These are phyloP conservation scores for Mortierella sp. DNA, from an alignment of 371 early-diverging fungal species.

Conservation along the genomic window DNA sequence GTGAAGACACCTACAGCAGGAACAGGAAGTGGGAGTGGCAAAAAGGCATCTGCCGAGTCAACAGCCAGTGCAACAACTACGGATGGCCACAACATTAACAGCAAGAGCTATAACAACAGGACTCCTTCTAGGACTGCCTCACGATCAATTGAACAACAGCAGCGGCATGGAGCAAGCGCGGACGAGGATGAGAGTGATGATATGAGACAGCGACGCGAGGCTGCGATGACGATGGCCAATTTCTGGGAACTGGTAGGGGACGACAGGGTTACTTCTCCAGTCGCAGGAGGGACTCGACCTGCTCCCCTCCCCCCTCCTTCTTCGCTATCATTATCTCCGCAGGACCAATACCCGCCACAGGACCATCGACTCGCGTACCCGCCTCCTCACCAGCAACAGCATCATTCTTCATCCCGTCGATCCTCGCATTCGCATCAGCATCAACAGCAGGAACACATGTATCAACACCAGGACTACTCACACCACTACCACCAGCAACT, in stretches of 20 bases:
- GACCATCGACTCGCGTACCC: neutral
- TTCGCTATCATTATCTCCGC: neutral
- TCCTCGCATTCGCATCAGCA: neutral
- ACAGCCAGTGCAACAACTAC: neutral
- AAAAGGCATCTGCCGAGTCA: neutral
- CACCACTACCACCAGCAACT: neutral
- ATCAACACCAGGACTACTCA: neutral
- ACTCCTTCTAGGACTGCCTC: too few species aligned
- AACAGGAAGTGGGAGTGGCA: neutral
- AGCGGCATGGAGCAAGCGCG: neutral
- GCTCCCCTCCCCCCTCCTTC: neutral
- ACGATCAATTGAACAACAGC: neutral
- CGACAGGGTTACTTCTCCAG: neutral
- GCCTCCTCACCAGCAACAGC: neutral
- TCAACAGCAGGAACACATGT: neutral
- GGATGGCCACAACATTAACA: neutral
- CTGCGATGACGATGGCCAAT: slow-evolving; percentile 17
- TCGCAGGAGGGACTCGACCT: neutral
- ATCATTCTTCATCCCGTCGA: neutral
- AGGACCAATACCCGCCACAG: neutral
- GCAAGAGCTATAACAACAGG: too few species aligned
- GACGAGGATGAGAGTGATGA: slow-evolving; percentile 15
- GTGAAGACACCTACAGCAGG: neutral
- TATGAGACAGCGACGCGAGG: slow-evolving; percentile 6
- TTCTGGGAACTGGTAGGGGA: slow-evolving; percentile 2